Percentiles rank a stretch among this genome's conserved stretches.
Conservation (phyloP, 495 filamentous ascomycete genomes). For the Jackrogersella minutella region DNA sequence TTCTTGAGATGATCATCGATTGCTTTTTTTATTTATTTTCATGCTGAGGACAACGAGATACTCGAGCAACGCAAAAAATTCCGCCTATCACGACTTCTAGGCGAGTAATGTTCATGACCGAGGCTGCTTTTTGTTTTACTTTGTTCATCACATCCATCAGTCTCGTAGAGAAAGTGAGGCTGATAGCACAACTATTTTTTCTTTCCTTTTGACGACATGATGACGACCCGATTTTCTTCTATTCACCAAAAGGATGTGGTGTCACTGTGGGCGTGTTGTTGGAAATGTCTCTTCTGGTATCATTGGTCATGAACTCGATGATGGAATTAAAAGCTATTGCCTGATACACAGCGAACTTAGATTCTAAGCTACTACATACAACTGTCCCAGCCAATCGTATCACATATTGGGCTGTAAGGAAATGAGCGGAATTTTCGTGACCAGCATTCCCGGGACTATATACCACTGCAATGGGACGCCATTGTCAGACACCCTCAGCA, state of each 20-base stretch:
- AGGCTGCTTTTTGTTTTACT: slow-evolving; percentile 43
- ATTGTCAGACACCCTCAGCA: slow-evolving; percentile 10
- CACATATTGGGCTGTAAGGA: slow-evolving; percentile 40
- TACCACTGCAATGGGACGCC: slow-evolving; percentile 20
- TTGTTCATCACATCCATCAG: slow-evolving; percentile 44
- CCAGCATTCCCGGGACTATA: slow-evolving; percentile 13
- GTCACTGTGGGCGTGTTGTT: slow-evolving; percentile 47
- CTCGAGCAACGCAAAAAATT: slow-evolving; percentile 38
- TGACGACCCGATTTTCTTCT: slow-evolving; percentile 46
- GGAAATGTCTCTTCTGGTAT: slow-evolving; percentile 51
- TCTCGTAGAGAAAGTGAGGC: slow-evolving; percentile 33
- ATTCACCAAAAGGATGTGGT: slow-evolving; percentile 48
- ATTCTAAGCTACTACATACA: slow-evolving; percentile 50
- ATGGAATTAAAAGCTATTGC: slow-evolving; percentile 48
- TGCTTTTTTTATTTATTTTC: slow-evolving; percentile 29
- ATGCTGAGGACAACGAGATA: slow-evolving; percentile 44
- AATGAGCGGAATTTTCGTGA: slow-evolving; percentile 30
- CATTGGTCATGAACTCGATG: slow-evolving; percentile 51
- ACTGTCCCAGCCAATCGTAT: slow-evolving; percentile 43
- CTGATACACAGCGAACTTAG: slow-evolving; percentile 49
- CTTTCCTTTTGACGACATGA: slow-evolving; percentile 50
- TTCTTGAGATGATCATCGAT: slow-evolving; percentile 38
- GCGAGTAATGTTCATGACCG: slow-evolving; percentile 47
- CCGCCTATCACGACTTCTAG: slow-evolving; percentile 43
- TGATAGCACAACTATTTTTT: slow-evolving; percentile 41